Base-by-base conservation (phyloP, 2,329 filamentous ascomycete species). In the Monosporascus sp. region DNA sequence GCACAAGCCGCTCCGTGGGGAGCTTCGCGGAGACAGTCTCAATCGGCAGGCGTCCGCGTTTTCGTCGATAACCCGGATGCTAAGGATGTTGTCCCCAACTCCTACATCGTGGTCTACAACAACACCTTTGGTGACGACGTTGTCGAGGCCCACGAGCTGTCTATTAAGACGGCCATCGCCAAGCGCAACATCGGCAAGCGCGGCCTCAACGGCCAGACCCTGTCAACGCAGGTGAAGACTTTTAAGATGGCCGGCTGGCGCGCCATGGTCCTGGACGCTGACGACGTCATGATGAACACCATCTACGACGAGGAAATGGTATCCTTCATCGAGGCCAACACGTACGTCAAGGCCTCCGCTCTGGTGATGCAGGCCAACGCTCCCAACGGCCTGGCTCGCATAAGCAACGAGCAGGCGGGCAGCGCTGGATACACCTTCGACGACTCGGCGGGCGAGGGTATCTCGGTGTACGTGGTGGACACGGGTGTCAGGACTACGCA, bases 41-140 rank as follows among this genome's bases (percentile, higher is more conserved):
- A 35, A 35, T 5, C 20, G 2, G 44, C 52, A 51, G 67, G 69
- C 52, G 57, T 77, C 35, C 72, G 72, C 38, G 63, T 79, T 15
- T 74, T 77, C 59, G 68, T 85, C 61, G 67, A 70, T 61, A 85
- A 84, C 64, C 65, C 74, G 2, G 67, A 74, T 35, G 75, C 74
- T 51, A 59, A 59, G 9, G 71, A 82, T 60, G 67, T 78, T 54
- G 76, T 86, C 48, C 70, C 78, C 37, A 77, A 81, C 70, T 73
- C 75, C 48, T 87, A 84, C 68, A 86, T 87, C 57, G 82, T 86
- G 51, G 82, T 87, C 54, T 86, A 85, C 73, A 82, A 85, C 67
- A 73, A 72, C 58, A 77, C 75, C 52, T 77, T 75, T 59, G 72
- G 70, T 56, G 70, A 76, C 22, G 74, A 74, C 17, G 70, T 71